Evolutionary conservation across 73 alveolate species (phyloP).

Genomic region (Durusdinium trenchii): DNA sequence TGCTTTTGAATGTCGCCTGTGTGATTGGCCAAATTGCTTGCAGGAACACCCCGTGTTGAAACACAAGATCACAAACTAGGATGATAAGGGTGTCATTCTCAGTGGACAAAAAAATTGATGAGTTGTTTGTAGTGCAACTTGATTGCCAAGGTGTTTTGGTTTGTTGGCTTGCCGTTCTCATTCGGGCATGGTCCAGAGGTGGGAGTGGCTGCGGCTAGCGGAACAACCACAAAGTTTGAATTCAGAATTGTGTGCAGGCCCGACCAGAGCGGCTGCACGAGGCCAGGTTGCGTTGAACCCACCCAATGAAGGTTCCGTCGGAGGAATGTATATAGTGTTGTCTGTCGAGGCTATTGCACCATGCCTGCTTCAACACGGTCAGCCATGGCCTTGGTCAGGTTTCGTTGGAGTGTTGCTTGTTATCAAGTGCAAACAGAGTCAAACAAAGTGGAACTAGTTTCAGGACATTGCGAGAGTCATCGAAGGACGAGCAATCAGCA

Average conservation of each 20-base stretch:
- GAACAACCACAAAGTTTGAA: neutral
- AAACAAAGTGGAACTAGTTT: neutral
- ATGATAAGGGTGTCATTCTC: neutral
- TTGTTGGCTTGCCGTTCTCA: neutral
- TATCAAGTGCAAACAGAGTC: neutral
- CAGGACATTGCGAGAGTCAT: constrained; percentile 13
- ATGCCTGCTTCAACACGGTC: constrained; percentile 64
- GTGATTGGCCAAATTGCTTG: too few species aligned
- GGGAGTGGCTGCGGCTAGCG: neutral
- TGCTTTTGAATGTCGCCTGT: neutral
- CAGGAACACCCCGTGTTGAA: too few species aligned
- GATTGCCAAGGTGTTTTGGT: neutral
- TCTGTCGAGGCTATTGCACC: constrained; percentile 33
- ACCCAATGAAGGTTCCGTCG: neutral
- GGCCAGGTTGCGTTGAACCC: neutral
- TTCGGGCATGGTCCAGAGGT: neutral
- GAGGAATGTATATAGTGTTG: neutral
- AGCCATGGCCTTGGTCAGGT: neutral
- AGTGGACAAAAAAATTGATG: neutral
- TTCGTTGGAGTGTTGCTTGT: too few species aligned
- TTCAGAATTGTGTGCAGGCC: neutral
- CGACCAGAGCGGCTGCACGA: constrained; percentile 5
- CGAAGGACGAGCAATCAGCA: neutral
- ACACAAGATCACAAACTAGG: neutral
- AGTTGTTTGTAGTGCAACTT: neutral